Evolutionary conservation across 345 rosid species (phyloP).

Genomic region (Passiflora organensis): DNA sequence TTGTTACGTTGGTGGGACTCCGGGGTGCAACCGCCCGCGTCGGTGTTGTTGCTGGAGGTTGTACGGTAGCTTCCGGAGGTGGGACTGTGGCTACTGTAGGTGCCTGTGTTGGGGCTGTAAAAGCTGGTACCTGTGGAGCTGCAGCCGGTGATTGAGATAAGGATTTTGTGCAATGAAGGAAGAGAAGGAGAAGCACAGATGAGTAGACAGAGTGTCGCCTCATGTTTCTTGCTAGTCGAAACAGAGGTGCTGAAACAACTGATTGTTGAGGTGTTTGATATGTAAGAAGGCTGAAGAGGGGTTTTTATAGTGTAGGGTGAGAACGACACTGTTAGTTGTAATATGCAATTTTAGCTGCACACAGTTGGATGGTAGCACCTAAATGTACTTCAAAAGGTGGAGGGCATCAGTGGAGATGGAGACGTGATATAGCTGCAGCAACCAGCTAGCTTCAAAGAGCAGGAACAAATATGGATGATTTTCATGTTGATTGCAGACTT

Average conservation of each 20-base stretch:
- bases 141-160: slow-evolving; percentile 8
- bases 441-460: neutral
- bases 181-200: slow-evolving; percentile 3
- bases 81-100: neutral
- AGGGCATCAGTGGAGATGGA: no score
- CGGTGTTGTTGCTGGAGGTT: no score
- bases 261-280: neutral
- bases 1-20: no score
- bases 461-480: neutral
- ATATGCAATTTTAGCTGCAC: neutral
- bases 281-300: neutral
- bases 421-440: neutral
- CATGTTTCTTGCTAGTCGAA: neutral
- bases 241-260: no score
- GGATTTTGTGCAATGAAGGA: neutral
- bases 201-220: slow-evolving; percentile 6
- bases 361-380: no score
- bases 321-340: neutral
- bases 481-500: neutral
- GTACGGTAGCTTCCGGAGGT: no score
- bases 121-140: slow-evolving; percentile 1
- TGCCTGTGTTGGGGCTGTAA: slow-evolving; percentile 13
- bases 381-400: neutral
- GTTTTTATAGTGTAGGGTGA: slow-evolving; percentile 5
- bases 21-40: no score